Base-by-base conservation (phyloP, 805 yeast species). In the Kodamaea restingae region DNA sequence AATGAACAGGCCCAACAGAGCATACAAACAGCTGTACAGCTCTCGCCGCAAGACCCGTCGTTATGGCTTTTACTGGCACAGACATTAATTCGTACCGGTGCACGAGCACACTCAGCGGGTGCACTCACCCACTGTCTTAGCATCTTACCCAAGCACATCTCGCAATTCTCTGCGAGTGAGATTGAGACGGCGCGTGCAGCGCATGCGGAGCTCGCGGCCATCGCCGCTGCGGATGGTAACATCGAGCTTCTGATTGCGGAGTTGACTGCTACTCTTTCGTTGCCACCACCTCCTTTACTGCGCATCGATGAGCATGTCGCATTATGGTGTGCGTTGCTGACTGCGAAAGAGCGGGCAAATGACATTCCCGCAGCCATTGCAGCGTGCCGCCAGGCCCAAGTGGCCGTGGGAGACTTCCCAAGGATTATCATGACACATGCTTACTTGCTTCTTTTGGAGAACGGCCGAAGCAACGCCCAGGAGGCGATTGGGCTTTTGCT, bases 151-250 rank as follows among this genome's bases (percentile, higher is more conserved):
- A 58, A 55, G 12, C 44, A 51, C 14, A 47, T 63, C 7, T 50
- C 45, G 35, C 52, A 60, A 32, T 50, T 63, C 36, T 41, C 56
- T 5, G 29, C 50, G 2, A 52, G 54, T 4, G 75, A 70, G 33
- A 53, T 73, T n/a, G 73, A 72, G 38, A 62, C 73, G 1, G 73
- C 77, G 0, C 61, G 80, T 39, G 63, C 71, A 11, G 71, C 74
- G 2, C 81, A 76, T 56, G 70, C 76, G 3, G 80, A 76, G 47
- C 57, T 79, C 34, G 82, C 81, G 0, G 72, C 74, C 4, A 60
- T 78, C n/a, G 75, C 76, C 2, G 69, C 74, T 1, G 64, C 71
- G 6, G 75, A 76, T 18, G 73, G 73, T 12, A 70, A 76, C 47
- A 60, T 70, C 27, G 78, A 75, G 39, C 48, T 60, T 35, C 73